phyloP scores from a whole-genome alignment of 352 stramenopile species.

The Globisporangium cederbergense region DNA sequence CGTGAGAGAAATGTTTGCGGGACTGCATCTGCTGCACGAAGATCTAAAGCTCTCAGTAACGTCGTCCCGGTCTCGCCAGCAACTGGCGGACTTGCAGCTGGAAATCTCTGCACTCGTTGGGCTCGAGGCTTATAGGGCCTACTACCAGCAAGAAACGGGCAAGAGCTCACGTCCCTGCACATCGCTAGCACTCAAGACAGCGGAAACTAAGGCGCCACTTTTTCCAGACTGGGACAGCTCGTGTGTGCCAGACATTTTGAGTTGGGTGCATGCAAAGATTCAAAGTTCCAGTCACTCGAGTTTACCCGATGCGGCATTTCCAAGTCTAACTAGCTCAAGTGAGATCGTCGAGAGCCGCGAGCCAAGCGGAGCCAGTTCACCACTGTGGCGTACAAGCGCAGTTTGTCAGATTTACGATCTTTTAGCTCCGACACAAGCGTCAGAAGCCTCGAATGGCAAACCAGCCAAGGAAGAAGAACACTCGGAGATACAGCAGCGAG shows the following conservation, averaged over 20 bases:
- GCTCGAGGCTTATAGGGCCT: conserved; percentile 33
- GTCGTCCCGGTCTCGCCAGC: conserved; percentile 25
- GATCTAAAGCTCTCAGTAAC: conserved; percentile 55
- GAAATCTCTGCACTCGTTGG: conserved; percentile 29
- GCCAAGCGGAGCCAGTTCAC: not conserved
- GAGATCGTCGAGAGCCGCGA: not conserved
- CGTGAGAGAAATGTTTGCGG: conserved; percentile 31
- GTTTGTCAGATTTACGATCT: conserved; percentile 45
- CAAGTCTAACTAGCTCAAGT: conserved; percentile 12
- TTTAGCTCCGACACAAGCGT: conserved; percentile 17
- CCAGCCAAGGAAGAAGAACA: conserved; percentile 1
- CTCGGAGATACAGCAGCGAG: conserved; percentile 5
- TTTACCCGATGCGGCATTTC: conserved; percentile 20
- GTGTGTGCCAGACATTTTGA: conserved; percentile 42
- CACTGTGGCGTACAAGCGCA: conserved; percentile 30
- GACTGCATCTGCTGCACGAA: conserved; percentile 69
- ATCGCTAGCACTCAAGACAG: not conserved
- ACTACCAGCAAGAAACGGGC: conserved; percentile 53
- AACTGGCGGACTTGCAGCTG: conserved; percentile 35
- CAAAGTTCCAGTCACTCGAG: not conserved
- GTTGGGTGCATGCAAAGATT: conserved; percentile 42
- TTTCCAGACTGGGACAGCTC: conserved; percentile 20
- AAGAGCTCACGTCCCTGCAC: conserved; percentile 7
- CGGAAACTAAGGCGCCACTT: not conserved
- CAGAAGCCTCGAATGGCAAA: not conserved